These are phyloP conservation scores for Podospora conica DNA, from an alignment of 495 filamentous ascomycete genomes.

Conservation along the genomic window DNA sequence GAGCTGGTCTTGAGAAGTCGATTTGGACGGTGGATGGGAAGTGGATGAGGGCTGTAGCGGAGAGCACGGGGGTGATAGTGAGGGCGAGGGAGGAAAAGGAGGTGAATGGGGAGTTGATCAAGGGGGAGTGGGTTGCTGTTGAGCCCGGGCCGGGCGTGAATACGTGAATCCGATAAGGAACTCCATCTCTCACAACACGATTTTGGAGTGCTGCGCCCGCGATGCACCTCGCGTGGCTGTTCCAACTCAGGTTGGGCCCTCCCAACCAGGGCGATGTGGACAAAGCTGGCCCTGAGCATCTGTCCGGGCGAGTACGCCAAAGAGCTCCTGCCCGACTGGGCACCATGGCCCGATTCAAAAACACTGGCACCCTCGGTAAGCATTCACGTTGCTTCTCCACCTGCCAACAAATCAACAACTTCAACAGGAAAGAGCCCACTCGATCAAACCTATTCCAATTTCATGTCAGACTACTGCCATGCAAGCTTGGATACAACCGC, in stretches of 20 bases:
- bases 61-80: background rate
- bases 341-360: background rate
- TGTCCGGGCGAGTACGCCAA: background rate
- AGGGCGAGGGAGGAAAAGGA: slow-evolving; percentile 3
- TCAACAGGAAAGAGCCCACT: background rate
- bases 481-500: background rate
- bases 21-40: slow-evolving; percentile 1
- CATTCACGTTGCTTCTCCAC: background rate
- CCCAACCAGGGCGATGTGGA: background rate
- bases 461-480: background rate
- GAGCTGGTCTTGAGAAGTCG: too few relatives aligned
- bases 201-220: background rate
- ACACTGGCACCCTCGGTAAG: background rate
- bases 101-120: slow-evolving; percentile 3
- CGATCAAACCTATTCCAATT: background rate
- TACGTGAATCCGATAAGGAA: slow-evolving; percentile 3
- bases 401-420: background rate
- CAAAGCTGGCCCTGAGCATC: background rate
- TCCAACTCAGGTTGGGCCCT: background rate
- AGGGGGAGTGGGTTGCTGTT: slow-evolving; percentile 6
- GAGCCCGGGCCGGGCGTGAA: slow-evolving; percentile 3
- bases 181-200: slow-evolving; percentile 1
- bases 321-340: background rate
- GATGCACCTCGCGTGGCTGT: background rate
- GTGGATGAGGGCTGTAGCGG: slow-evolving; percentile 3